Evolutionary conservation across 768 basidiomycete species (phyloP).

Genomic region (Trametes maxima): DNA sequence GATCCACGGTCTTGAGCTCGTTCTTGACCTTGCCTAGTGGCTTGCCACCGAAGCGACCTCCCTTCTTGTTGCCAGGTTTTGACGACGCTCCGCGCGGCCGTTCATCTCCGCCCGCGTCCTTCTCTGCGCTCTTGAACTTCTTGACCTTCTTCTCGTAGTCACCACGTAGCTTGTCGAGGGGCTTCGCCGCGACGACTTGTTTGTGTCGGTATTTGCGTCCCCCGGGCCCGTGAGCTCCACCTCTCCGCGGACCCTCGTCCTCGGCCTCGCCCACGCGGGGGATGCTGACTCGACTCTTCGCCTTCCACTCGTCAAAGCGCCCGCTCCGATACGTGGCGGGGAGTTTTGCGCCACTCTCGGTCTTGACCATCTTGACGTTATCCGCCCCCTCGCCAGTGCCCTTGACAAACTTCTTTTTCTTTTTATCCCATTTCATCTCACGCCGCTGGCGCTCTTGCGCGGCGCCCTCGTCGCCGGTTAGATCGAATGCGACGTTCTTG

Average conservation of each 20-base stretch:
- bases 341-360: constrained; percentile 88
- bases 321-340: constrained; percentile 94
- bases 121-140: constrained; percentile 53
- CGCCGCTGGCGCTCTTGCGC: constrained; percentile 62
- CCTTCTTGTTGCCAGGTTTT: constrained; percentile 37
- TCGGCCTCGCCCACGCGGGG: constrained; percentile 87
- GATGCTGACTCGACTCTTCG: constrained; percentile 68
- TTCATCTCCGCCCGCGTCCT: constrained; percentile 30
- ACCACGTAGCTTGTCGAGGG: constrained; percentile 70
- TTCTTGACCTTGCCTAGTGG: constrained; percentile 65
- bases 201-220: constrained; percentile 77
- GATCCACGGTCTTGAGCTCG: constrained; percentile 85
- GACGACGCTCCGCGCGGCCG: constrained; percentile 27
- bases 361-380: constrained; percentile 91
- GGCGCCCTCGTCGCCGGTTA: constrained; percentile 74
- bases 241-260: constrained; percentile 39
- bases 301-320: constrained; percentile 94
- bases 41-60: constrained; percentile 59
- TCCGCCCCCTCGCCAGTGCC: constrained; percentile 86
- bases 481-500: constrained; percentile 75
- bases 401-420: constrained; percentile 91
- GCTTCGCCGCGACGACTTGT: constrained; percentile 63
- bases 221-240: constrained; percentile 34
- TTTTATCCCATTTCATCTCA: constrained; percentile 88
- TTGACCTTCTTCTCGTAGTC: constrained; percentile 77